Evolutionary conservation across 192 early-diverging fungal species (phyloP).

Genomic region (Rhizoclosmatium sp.): DNA sequence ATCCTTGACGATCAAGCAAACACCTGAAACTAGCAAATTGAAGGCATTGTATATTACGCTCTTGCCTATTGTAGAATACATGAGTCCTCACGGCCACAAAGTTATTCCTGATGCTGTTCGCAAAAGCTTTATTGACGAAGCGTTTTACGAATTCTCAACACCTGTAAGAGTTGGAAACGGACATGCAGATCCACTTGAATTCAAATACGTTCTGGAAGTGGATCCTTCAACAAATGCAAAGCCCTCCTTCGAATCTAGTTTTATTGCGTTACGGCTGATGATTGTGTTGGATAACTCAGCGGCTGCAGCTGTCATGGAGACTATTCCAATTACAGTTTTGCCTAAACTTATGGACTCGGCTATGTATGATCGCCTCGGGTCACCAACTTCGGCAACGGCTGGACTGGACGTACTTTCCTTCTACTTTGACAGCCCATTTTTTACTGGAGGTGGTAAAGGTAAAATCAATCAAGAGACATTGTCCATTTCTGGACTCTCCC

Average conservation of each 20-base stretch:
- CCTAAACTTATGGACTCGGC: background rate
- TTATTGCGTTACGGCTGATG: slow-evolving; percentile 13
- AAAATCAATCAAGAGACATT: no score
- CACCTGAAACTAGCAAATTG: slow-evolving; percentile 3
- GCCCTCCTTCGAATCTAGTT: slow-evolving; percentile 2
- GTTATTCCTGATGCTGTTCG: background rate
- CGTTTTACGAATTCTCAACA: background rate
- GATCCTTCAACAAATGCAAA: slow-evolving; percentile 2
- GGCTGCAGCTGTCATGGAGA: slow-evolving; percentile 27
- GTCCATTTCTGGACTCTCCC: no score
- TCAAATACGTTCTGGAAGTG: slow-evolving; percentile 1
- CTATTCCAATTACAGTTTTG: slow-evolving; percentile 31
- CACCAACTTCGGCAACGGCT: background rate
- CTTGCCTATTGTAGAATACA: slow-evolving; percentile 3
- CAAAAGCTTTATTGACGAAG: no score
- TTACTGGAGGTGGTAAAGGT: no score
- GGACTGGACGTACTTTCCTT: no score
- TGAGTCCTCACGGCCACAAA: background rate
- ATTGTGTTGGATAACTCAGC: slow-evolving; percentile 30
- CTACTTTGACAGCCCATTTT: no score
- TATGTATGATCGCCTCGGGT: background rate
- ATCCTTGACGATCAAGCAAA: slow-evolving; percentile 7
- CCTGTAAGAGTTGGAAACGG: background rate
- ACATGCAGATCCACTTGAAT: background rate
- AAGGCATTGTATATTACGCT: slow-evolving; percentile 5